Evolutionary conservation across 192 early-diverging fungal species (phyloP).

Genomic region (Endogone sp.): DNA sequence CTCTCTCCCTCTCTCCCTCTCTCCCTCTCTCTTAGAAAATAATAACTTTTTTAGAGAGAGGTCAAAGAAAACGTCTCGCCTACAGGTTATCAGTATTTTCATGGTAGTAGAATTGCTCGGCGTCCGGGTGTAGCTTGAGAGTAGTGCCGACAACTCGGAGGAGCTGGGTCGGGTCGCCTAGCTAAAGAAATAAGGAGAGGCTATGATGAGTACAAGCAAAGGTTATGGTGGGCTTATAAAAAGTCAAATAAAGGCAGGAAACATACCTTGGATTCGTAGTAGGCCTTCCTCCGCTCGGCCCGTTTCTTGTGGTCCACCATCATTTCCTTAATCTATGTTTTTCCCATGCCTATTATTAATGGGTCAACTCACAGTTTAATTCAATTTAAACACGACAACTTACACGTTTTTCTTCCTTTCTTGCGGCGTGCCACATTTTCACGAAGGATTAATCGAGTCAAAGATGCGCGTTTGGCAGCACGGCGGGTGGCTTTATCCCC

Average conservation of each 20-base stretch:
- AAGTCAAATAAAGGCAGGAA: background rate
- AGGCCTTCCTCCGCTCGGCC: conserved; percentile 43
- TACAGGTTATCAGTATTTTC: conserved; percentile 51
- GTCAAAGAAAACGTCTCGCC: background rate
- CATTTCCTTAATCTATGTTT: conserved; percentile 39
- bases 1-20: too few species aligned
- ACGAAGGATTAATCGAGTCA: too few species aligned
- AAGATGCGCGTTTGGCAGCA: too few species aligned
- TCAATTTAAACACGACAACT: background rate
- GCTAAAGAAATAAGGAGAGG: conserved; percentile 21
- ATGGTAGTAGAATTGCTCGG: conserved; percentile 47
- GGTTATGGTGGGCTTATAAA: background rate
- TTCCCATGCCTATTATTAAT: too few species aligned
- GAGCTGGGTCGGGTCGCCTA: conserved; percentile 39
- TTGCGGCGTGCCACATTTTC: conserved; percentile 33
- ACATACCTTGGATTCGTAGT: conserved; percentile 40
- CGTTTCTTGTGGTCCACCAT: conserved; percentile 50
- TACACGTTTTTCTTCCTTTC: conserved; percentile 34
- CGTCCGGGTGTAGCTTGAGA: conserved; percentile 42
- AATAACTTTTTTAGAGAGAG: background rate
- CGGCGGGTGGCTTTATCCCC: too few species aligned
- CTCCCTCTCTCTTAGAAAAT: background rate
- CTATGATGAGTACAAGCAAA: background rate
- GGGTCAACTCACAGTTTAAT: background rate
- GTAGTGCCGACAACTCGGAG: conserved; percentile 29